Base-by-base conservation (phyloP, 352 stramenopile species). In the Pythium myriotylum region DNA sequence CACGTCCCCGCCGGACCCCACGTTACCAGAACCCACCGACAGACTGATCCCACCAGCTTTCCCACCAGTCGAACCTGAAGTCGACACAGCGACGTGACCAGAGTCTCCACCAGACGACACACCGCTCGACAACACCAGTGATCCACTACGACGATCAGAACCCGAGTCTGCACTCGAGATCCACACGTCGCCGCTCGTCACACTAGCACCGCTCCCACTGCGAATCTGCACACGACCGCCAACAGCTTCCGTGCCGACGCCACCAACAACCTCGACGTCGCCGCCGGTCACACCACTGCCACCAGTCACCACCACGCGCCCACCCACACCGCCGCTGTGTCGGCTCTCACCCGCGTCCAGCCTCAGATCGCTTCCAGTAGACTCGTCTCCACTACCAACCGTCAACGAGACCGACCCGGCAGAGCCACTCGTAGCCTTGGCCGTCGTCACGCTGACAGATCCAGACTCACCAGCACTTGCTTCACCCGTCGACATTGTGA, bases 151-250 rank as follows among this genome's bases (percentile, higher is more conserved):
- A n/a, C n/a, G n/a, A n/a, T n/a, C n/a, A n/a, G n/a, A n/a, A n/a
- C n/a, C n/a, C n/a, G n/a, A n/a, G n/a, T n/a, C n/a, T n/a, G n/a
- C n/a, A n/a, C n/a, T n/a, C n/a, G n/a, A n/a, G n/a, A n/a, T n/a
- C n/a, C n/a, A n/a, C n/a, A n/a, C n/a, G n/a, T n/a, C n/a, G n/a
- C n/a, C n/a, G n/a, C n/a, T n/a, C n/a, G n/a, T n/a, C n/a, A n/a
- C n/a, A n/a, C n/a, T n/a, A n/a, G 29, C 37, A 37, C 62, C 54
- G 17, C 33, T 45, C n/a, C 62, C 62, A 50, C 54, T 65, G 43
- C 13, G 37, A 6, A 67, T 10, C 4, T 23, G 41, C 22, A 67
- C 39, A 55, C 24, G 40, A 13, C 48, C 58, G 9, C 53, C 53
- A 43, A 12, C 3, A 6, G 2, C 19, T 17, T 22, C 13, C 5